Percentiles rank a stretch among this genome's conserved stretches.
These are phyloP conservation scores for Microdochium bolleyi DNA, from an alignment of 2,329 filamentous ascomycete genomes.

Conservation along the genomic window DNA sequence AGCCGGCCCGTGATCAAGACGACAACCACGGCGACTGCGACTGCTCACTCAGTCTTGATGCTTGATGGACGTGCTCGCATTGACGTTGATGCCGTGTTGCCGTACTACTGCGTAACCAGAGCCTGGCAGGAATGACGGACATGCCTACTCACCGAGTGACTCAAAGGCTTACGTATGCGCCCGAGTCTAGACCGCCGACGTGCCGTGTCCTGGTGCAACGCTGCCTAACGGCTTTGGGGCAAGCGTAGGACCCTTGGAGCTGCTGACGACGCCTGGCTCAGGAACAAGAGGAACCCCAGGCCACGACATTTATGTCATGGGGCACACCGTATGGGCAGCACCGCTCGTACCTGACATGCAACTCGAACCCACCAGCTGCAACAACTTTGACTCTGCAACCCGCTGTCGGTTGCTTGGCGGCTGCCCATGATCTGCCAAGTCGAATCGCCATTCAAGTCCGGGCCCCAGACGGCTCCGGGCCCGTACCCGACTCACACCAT, in stretches of 20 bases:
- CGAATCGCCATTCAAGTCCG: neutral
- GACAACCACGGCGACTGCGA: neutral
- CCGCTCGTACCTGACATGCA: too few relatives aligned
- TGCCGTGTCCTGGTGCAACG: neutral
- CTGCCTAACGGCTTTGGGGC: neutral
- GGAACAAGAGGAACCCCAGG: neutral
- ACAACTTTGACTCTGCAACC: neutral
- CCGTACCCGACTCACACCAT: neutral
- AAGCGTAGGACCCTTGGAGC: neutral
- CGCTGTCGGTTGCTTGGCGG: neutral
- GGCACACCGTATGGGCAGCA: neutral
- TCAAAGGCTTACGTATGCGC: neutral
- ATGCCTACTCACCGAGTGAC: neutral
- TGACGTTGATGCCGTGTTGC: neutral
- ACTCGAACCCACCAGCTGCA: neutral
- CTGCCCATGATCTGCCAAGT: neutral
- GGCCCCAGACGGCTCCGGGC: neutral
- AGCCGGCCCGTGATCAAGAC: neutral
- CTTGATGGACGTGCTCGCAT: neutral
- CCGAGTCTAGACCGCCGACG: neutral
- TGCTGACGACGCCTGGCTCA: neutral
- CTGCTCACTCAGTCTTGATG: neutral
- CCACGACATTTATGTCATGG: too few relatives aligned
- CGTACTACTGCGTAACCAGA: neutral
- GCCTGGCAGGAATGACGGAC: neutral